Evolutionary conservation across 73 alveolate genomes (phyloP).

Genomic region (Tetrahymena malaccensis): DNA sequence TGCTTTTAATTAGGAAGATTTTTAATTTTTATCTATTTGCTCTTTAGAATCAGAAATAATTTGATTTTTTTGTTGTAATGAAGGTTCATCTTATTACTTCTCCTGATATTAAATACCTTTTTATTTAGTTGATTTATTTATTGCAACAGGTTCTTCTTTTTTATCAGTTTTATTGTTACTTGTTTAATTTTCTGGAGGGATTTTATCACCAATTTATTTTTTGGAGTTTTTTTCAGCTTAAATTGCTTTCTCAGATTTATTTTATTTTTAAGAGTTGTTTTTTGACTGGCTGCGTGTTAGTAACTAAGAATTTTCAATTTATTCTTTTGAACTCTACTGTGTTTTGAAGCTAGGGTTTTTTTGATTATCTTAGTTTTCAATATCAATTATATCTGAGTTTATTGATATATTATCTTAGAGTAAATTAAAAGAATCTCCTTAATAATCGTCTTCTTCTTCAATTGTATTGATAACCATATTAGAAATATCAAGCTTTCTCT

Average conservation of each 20-base stretch:
- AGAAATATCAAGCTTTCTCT: not conserved
- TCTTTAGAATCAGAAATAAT: not conserved
- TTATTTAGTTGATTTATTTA: not conserved
- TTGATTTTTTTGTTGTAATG: too few relatives aligned
- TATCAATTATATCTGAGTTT: not conserved
- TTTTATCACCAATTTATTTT: not conserved
- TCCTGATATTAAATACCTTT: not conserved
- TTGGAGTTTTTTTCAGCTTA: not conserved
- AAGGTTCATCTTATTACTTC: not conserved
- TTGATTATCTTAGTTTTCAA: not conserved
- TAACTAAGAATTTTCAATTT: not conserved
- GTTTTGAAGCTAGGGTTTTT: not conserved
- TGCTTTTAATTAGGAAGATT: not conserved
- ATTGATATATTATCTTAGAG: not conserved
- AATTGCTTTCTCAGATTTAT: not conserved
- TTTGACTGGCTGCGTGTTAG: not conserved
- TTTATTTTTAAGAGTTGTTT: not conserved
- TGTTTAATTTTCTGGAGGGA: not conserved
- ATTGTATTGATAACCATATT: not conserved
- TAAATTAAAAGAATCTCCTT: not conserved
- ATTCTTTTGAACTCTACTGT: not conserved
- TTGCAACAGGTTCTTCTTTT: not conserved
- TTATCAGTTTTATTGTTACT: not conserved
- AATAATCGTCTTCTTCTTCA: not conserved
- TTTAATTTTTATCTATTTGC: not conserved